Base-by-base conservation (phyloP, 106 monocot genomes). In the Posidonia australis region DNA sequence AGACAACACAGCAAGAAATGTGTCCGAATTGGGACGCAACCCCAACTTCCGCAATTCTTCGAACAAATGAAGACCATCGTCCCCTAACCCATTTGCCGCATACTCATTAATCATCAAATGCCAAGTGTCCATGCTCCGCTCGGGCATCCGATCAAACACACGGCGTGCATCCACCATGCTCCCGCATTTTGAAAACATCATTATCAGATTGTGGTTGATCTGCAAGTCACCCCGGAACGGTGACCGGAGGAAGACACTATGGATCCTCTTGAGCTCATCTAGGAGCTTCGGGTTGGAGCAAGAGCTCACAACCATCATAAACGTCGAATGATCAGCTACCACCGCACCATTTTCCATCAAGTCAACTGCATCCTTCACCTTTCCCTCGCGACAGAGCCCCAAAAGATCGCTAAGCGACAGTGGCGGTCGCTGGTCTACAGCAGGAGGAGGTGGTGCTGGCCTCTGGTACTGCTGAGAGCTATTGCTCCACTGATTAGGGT, bases 141-240 rank as follows among this genome's bases (percentile, higher is more conserved):
- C 78, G 16, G 88, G 80, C 93, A 93, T 93, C 60, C 83, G 29
- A 58, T 93, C 93, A 45, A 93, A 88, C 70, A 77, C 70, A 16
- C 75, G 44, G 68, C 88, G 84, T 43, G 85, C 88, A 59, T 93
- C 83, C 0, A 58, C 48, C 80, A 81, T 79, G 75, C 82, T 78
- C 18, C 69, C 80, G 17, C 80, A 77, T 48, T 68, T 77, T 6
- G 80, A 74, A 56, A 74, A 88, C 77, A 77, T 78, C 74, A 85
- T 85, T 10, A 93, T 56, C 4, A 93, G 24, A 55, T 81, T 81
- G 54, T 93, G 80, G 70, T 75, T 93, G n/a, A 81, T 79, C 20
- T 77, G 58, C 19, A 88, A 44, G 26, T 93, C 93, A 1, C 73
- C 83, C 0, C 88, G 77, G 65, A 83, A 93, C 0, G 80, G 85